These are phyloP conservation scores for Verticillium isaacii DNA, from an alignment of 2,329 filamentous ascomycete species.

Conservation along the genomic window DNA sequence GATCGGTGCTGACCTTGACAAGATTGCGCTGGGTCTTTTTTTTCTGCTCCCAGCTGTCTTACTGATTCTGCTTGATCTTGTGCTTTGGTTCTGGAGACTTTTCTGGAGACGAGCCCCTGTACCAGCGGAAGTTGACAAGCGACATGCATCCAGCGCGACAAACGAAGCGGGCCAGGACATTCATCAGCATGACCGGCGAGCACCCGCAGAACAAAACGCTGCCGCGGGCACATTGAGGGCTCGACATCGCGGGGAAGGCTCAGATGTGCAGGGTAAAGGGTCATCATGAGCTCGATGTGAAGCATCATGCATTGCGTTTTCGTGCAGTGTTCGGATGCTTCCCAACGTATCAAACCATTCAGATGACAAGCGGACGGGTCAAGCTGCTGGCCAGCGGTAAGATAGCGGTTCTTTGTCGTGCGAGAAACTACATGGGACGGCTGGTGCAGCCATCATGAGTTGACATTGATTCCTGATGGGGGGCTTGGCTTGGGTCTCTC, in stretches of 20 bases:
- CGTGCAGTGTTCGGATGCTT: too few species aligned
- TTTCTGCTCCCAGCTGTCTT: conserved; percentile 40
- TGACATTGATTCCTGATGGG: too few species aligned
- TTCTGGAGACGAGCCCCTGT: conserved; percentile 12
- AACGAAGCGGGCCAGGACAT: not conserved
- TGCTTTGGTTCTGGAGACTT: conserved; percentile 48
- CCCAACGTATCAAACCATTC: too few species aligned
- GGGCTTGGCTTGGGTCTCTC: too few species aligned
- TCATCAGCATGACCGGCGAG: not conserved
- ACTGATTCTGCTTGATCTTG: conserved; percentile 46
- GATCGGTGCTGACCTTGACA: not conserved
- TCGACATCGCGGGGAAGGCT: not conserved
- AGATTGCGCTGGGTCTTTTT: conserved; percentile 40
- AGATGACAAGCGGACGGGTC: too few species aligned
- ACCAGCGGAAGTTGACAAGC: not conserved
- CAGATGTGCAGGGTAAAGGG: not conserved
- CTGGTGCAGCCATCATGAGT: too few species aligned
- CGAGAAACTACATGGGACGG: too few species aligned
- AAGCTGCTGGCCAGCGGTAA: too few species aligned
- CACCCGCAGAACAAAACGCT: not conserved
- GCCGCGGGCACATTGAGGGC: not conserved
- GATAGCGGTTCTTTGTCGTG: too few species aligned
- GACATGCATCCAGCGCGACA: not conserved
- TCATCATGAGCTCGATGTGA: not conserved
- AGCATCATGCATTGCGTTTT: too few species aligned